These are phyloP conservation scores for Lactarius quietus DNA, from an alignment of 768 basidiomycete genomes.

Conservation along the genomic window DNA sequence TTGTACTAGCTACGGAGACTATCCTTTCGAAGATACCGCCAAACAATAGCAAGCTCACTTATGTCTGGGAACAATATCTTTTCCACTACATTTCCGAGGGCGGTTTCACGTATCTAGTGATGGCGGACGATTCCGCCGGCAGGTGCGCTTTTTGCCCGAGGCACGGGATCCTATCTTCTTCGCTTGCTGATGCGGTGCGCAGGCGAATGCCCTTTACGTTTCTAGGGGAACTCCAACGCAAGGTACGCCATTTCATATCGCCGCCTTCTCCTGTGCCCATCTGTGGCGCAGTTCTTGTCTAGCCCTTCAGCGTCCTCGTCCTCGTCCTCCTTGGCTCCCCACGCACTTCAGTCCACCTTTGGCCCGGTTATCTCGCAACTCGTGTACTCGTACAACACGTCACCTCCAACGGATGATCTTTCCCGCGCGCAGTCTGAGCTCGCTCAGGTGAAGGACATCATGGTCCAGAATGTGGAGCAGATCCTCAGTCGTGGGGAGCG, in stretches of 20 bases:
- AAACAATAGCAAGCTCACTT: conserved; percentile 73
- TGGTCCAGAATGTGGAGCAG: conserved; percentile 98
- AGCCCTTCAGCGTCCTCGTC: conserved; percentile 63
- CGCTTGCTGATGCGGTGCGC: conserved; percentile 4
- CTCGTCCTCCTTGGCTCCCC: conserved; percentile 40
- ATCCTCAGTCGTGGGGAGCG: conserved; percentile 93
- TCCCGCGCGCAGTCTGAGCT: conserved; percentile 86
- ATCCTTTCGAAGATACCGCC: conserved; percentile 96
- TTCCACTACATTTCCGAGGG: conserved; percentile 93
- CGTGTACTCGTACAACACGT: conserved; percentile 85
- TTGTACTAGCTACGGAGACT: conserved; percentile 66
- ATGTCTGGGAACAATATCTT: conserved; percentile 90
- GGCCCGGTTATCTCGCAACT: conserved; percentile 66
- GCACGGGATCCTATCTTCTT: neutral
- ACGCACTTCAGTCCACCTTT: conserved; percentile 69
- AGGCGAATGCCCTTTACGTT: conserved; percentile 95
- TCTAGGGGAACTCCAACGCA: conserved; percentile 78
- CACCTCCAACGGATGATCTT: conserved; percentile 85
- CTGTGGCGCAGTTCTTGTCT: conserved; percentile 48
- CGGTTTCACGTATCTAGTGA: conserved; percentile 84
- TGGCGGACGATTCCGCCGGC: conserved; percentile 92
- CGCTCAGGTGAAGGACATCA: conserved; percentile 90
- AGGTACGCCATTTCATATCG: conserved; percentile 39
- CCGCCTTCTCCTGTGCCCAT: neutral
- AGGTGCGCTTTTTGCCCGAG: conserved; percentile 47